Evolutionary conservation across 2,329 filamentous ascomycete genomes (phyloP).

Genomic region (Cephalotrichum gorgonifer): DNA sequence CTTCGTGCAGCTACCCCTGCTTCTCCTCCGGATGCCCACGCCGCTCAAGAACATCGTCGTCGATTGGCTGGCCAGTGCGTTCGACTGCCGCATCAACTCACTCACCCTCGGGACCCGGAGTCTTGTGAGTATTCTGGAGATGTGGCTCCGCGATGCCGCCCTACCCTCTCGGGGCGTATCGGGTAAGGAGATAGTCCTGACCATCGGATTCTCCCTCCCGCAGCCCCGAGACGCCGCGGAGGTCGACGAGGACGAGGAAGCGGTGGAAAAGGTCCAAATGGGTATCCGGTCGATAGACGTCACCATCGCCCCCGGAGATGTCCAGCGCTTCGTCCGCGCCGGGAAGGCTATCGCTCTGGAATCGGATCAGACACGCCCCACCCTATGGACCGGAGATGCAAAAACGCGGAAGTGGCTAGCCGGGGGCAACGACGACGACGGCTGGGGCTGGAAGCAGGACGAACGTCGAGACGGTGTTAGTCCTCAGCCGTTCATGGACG

Average conservation of each 20-base stretch:
- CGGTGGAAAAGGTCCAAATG: conserved; percentile 8
- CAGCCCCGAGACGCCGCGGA: conserved; percentile 8
- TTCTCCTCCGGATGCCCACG: conserved; percentile 45
- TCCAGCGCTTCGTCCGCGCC: conserved; percentile 32
- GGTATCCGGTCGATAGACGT: conserved; percentile 38
- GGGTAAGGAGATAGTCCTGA: conserved; percentile 37
- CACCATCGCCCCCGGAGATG: conserved; percentile 36
- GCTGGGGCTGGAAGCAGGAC: conserved; percentile 38
- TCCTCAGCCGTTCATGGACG: conserved; percentile 37
- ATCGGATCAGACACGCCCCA: conserved; percentile 3
- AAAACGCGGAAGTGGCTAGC: conserved; percentile 33
- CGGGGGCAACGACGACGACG: conserved; percentile 36
- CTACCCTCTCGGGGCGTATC: conserved; percentile 20
- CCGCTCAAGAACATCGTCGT: conserved; percentile 36
- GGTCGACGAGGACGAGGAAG: conserved; percentile 9
- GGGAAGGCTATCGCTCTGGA: conserved; percentile 19
- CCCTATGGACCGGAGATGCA: conserved; percentile 19
- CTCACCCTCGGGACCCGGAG: conserved; percentile 39
- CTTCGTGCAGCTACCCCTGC: conserved; percentile 39
- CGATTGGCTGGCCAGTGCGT: conserved; percentile 41
- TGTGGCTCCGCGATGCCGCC: conserved; percentile 31
- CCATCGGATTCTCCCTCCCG: conserved; percentile 38
- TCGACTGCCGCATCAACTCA: conserved; percentile 45
- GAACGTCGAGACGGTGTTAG: conserved; percentile 37
- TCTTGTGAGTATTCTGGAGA: conserved; percentile 38